Conservation (phyloP, 1,284 basidiomycete genomes). For the Apiotrichum veenhuisii region DNA sequence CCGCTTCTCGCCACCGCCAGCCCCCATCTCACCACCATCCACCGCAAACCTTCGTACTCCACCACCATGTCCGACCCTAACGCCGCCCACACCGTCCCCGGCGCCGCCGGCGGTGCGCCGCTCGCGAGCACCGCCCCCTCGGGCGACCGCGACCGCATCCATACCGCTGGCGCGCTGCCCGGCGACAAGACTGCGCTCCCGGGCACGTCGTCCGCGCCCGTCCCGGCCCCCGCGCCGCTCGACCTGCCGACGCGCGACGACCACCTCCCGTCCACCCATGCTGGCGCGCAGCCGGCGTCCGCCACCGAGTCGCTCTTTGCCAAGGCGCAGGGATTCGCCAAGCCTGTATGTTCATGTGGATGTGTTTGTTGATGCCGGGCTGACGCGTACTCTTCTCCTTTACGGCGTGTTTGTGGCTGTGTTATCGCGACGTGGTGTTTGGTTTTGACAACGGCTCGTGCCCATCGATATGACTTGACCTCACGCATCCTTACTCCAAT, state of each 20-base stretch:
- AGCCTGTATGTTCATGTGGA: slow-evolving; percentile 32
- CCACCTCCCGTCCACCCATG: too few species aligned
- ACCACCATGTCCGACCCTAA: slow-evolving; percentile 3
- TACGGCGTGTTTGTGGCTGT: neutral
- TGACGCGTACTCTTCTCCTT: neutral
- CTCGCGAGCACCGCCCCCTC: slow-evolving; percentile 18
- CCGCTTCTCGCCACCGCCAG: neutral
- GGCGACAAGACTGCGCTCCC: slow-evolving; percentile 6
- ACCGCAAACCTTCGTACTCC: too few species aligned
- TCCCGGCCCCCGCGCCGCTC: neutral
- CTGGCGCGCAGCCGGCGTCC: slow-evolving; percentile 25
- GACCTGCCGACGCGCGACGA: neutral
- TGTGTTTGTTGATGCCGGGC: neutral
- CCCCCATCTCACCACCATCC: neutral
- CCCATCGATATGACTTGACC: too few species aligned
- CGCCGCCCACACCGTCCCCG: neutral
- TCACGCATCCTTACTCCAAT: too few species aligned
- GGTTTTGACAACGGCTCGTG: too few species aligned
- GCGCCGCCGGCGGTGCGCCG: slow-evolving; percentile 2
- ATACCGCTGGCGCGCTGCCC: slow-evolving; percentile 21
- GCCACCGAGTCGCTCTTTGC: slow-evolving; percentile 20
- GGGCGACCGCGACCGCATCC: too few species aligned
- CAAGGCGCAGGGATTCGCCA: slow-evolving; percentile 32
- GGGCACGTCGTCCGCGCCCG: neutral
- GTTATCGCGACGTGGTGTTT: neutral